A percentile compares a stretch with the other conserved stretches of the same genome.
These are phyloP conservation scores for Phytophthora citricola DNA, from an alignment of 352 stramenopile species.

Conservation along the genomic window DNA sequence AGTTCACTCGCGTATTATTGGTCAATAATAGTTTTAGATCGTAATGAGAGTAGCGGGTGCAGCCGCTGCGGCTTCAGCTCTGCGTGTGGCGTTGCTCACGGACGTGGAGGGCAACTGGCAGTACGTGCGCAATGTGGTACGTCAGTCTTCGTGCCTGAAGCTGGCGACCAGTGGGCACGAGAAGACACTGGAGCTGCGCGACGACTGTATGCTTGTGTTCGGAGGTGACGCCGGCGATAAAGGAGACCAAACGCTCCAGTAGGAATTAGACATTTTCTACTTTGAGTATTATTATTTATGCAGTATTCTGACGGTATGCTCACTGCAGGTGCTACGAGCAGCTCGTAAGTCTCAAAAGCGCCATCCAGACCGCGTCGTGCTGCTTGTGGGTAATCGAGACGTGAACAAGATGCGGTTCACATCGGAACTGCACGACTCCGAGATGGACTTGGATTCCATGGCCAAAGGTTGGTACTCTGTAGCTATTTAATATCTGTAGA, in stretches of 20 bases:
- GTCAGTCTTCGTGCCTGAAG: slow-evolving; percentile 65
- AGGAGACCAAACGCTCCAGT: slow-evolving; percentile 87
- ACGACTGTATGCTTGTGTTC: slow-evolving; percentile 89
- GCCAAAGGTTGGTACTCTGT: slow-evolving; percentile 42
- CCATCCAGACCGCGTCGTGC: slow-evolving; percentile 88
- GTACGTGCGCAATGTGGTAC: slow-evolving; percentile 75
- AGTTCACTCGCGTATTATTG: slow-evolving; percentile 1
- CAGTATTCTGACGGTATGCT: neutral
- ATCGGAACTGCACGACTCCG: slow-evolving; percentile 75
- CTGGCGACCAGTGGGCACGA: slow-evolving; percentile 31
- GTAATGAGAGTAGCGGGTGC: slow-evolving; percentile 13
- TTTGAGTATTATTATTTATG: neutral
- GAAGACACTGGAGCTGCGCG: slow-evolving; percentile 60
- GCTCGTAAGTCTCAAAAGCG: slow-evolving; percentile 88
- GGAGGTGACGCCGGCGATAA: slow-evolving; percentile 93
- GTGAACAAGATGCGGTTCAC: slow-evolving; percentile 94
- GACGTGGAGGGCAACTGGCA: slow-evolving; percentile 85
- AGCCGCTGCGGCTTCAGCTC: slow-evolving; percentile 8
- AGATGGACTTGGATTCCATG: slow-evolving; percentile 76
- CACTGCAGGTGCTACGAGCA: slow-evolving; percentile 70
- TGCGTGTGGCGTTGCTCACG: slow-evolving; percentile 75
- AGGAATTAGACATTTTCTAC: slow-evolving; percentile 7
- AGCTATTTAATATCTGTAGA: neutral
- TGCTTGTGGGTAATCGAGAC: slow-evolving; percentile 94
- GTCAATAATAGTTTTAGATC: slow-evolving; percentile 13